Base-by-base conservation (phyloP, 805 yeast genomes). In the Wickerhamiella siamensis region DNA sequence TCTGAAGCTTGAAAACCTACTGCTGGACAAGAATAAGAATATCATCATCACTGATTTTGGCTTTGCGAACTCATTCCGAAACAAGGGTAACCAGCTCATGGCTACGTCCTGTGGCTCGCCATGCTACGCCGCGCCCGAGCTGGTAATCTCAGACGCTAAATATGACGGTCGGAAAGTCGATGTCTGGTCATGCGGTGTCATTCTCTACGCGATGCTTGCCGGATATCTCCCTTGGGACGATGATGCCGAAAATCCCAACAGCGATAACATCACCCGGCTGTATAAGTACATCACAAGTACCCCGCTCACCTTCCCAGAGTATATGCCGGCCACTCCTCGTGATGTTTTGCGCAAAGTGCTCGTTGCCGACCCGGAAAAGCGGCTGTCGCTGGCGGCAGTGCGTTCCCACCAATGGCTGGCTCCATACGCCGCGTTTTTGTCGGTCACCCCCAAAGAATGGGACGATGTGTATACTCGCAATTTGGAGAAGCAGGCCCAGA, bases 171-270 rank as follows among this genome's bases (percentile, higher is more conserved):
- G 84, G 47, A 86, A 84, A 61, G 96, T 84, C 26, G 98, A 91
- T 62, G 80, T 87, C 34, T 91, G 98, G 98, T 83, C 95, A 0
- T 76, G 94, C 53, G 98, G 98, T 45, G 87, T 91, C 22, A 91
- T 91, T 41, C 64, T 91, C 34, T 91, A 86, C 57, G 96, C 97
- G 9, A 91, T 91, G 95, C 67, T 91, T 38, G 88, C 97, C 0
- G 98, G 98, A 2, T 91, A 91, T 60, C 69, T 91, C 46, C 98
- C 98, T 1, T 91, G 84, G 67, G 98, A 91, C 57, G 98, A 91
- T 61, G 98, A 91, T 59, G 91, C 95, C 17, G 79, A 81, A 42
- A 91, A 91, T 56, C 97, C 95, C 29, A 95, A 88, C 58, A 95
- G 96, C 40, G 82, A 87, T 43, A 93, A 91, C 61, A 88, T 91